Base-by-base conservation (phyloP, 352 stramenopile species). In the Elongisporangium undulatum region DNA sequence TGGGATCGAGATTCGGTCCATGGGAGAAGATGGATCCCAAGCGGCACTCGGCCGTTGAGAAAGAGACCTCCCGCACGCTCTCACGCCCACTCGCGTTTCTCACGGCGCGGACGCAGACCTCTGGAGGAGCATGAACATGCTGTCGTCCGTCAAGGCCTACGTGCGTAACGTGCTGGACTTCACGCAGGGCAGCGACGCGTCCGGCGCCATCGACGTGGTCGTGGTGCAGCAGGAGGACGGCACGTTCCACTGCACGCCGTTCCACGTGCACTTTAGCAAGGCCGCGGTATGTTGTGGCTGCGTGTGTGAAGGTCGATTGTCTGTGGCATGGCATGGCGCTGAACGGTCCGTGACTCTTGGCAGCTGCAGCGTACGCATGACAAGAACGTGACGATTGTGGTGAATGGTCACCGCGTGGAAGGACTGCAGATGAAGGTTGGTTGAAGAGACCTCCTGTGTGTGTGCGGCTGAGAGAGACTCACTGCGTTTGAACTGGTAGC, bases 61-160 rank as follows among this genome's bases (percentile, higher is more conserved):
- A 45, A 45, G 34, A 45, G 34, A 45, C 34, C 34, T 45, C 34
- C 34, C 34, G 34, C 34, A 45, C 34, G 34, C 34, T 45, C 34
- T 45, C 34, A 45, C 34, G 34, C 7, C 19, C 49, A 53, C 7
- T 22, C 49, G 49, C 49, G 22, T 53, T 53, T 53, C 20, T 53
- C 52, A 38, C 52, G 22, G 24, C 29, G 54, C 15, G 29, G 19
- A 17, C 34, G 7, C 34, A 45, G 12, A 10, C 34, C 10, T 3
- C 34, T 15, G 34, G 5, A 51, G 34, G 5, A 51, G 4, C 15
- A 94, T 94, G 85, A 94, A 94, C 67, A 81, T 93, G 41, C 89
- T 93, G 64, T 85, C 89, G 68, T 93, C 83, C 53, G 79, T 93
- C 39, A 93, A 92, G 61, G 86, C 92, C 64, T 95, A 95, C 67